Evolutionary conservation across 2,329 filamentous ascomycete species (phyloP), one percentile per base, ranked within the genome.

Genomic region (Acrodontium crateriforme): DNA sequence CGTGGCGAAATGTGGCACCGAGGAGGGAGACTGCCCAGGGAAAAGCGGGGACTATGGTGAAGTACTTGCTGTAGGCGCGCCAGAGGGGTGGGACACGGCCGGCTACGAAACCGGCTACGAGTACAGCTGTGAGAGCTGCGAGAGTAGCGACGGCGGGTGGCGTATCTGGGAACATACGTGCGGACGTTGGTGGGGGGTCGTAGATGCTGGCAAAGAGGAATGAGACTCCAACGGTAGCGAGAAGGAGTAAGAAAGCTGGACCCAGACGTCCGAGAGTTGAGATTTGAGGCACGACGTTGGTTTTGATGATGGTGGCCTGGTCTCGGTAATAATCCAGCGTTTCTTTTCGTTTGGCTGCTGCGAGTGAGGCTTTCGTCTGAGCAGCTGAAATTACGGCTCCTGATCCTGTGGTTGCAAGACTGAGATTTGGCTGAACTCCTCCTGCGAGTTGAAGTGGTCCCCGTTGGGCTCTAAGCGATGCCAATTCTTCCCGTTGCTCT

Each of bases 1-100:
- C 69, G 56, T 89, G 81, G 12, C 74, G 78, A 56, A 84, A 80
- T 27, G 70, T 58, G 39, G 71, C 70, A 18, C 71, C 69, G 16
- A 87, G 44, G 36, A 80, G 52, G 37, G 68, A 66, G 12, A 71
- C 32, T 3, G 77, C 65, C 36, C 65, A 65, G 6, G 79, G 77
- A 28, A 72, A 72, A 5, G 71, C 76, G 5, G 76, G 64, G 6
- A 74, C 59, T 18, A 75, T 51, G 21, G 78, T 58, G 54, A 81
- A 73, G 56, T 77, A 77, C 37, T 62, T 69, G 54, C 82, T 85
- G 40, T 83, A 54, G 10, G 71, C 28, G 9, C 57, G 53, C 74
- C 77, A 87, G 16, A 73, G 42, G 1, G 71, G 69, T 25, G 78
- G 76, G 8, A 72, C 39, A 39, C 65, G 67, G 74, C 78, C 83